A percentile compares a stretch with the other conserved stretches of the same genome.
Conservation (phyloP, 306 rosid species). For the Geum urbanum region DNA sequence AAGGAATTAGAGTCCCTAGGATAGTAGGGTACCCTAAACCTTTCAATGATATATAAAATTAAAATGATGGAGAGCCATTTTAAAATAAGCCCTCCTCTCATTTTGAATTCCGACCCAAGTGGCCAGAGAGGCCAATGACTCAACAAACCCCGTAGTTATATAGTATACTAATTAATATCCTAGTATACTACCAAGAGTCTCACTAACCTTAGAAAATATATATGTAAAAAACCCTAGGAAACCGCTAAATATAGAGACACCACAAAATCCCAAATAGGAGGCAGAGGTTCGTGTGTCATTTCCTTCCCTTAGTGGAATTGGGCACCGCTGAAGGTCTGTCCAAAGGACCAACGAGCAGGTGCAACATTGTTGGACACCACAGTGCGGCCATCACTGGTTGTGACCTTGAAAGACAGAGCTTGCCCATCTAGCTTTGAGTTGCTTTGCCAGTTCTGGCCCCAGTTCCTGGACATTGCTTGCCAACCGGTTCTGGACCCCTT, state of each 20-base stretch:
- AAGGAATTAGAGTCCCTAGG: constrained; percentile 29
- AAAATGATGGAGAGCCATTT: constrained; percentile 47
- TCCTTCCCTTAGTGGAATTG: constrained; percentile 53
- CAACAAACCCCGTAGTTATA: constrained; percentile 25
- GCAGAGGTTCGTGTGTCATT: neutral
- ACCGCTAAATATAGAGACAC: neutral
- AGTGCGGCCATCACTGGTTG: constrained; percentile 71
- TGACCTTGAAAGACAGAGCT: constrained; percentile 81
- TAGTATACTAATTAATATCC: constrained; percentile 73
- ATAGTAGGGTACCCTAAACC: constrained; percentile 29
- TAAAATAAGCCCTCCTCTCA: constrained; percentile 63
- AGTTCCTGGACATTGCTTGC: constrained; percentile 89
- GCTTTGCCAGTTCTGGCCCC: constrained; percentile 99
- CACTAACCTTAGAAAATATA: constrained; percentile 19
- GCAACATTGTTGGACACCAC: constrained; percentile 72
- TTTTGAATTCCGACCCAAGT: constrained; percentile 31
- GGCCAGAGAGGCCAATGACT: constrained; percentile 21
- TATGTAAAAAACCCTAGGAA: constrained; percentile 14
- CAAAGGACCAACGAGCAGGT: constrained; percentile 86
- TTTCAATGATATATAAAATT: constrained; percentile 1
- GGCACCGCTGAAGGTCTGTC: constrained; percentile 85
- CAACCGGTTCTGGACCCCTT: constrained; percentile 84
- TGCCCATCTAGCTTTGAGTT: constrained; percentile 85
- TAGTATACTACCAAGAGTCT: constrained; percentile 72
- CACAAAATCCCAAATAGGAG: neutral